phyloP scores from a whole-genome alignment of 106 monocot species.

The Vanilla planifolia region DNA sequence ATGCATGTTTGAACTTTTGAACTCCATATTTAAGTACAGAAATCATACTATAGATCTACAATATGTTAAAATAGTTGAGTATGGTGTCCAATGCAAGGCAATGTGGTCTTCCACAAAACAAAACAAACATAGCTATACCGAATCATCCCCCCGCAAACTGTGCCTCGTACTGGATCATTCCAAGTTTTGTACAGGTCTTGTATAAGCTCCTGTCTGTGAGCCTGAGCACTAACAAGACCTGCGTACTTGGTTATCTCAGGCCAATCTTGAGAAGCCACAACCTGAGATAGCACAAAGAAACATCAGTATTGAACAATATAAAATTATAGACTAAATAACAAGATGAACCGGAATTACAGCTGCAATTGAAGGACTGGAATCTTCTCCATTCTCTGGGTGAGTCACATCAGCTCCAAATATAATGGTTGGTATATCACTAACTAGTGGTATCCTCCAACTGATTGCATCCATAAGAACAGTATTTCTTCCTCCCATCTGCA shows the following conservation, averaged over 20 bases:
- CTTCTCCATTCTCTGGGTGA: conserved; percentile 97
- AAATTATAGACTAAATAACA: background rate
- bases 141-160: conserved; percentile 89
- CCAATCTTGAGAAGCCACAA: conserved; percentile 99
- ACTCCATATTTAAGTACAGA: background rate
- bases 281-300: conserved; percentile 22
- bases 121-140: conserved; percentile 25
- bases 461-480: conserved; percentile 92
- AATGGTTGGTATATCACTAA: conserved; percentile 84
- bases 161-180: conserved; percentile 63
- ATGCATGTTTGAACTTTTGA: background rate
- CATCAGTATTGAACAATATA: too few species aligned
- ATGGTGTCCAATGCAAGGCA: background rate
- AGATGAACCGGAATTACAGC: conserved; percentile 41
- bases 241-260: conserved; percentile 99
- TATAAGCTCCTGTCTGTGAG: conserved; percentile 92
- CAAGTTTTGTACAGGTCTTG: conserved; percentile 78
- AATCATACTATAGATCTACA: background rate
- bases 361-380: conserved; percentile 94
- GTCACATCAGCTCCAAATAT: conserved; percentile 99
- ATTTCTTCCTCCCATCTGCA: conserved; percentile 90
- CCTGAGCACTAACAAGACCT: conserved; percentile 80
- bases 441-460: conserved; percentile 63
- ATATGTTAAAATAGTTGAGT: background rate
- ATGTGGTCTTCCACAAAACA: background rate